Base-by-base conservation (phyloP, 2,329 filamentous ascomycete genomes). In the Ophiostoma sp. region DNA sequence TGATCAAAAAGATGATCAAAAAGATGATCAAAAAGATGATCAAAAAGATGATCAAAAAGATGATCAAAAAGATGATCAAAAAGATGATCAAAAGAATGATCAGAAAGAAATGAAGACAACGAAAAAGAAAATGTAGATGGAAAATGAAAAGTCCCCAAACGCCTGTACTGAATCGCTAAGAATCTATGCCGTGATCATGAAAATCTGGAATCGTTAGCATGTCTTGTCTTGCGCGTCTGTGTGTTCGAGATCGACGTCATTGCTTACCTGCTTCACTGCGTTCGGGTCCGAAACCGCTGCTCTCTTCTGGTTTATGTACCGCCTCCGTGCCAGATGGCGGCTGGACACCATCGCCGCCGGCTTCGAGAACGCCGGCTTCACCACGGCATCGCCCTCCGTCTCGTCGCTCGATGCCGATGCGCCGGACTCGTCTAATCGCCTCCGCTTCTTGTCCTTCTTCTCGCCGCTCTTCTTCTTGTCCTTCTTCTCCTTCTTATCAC, bases 261-360 rank as follows among this genome's bases (percentile, higher is more conserved):
- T 12, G 44, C 81, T 77, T 80, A 93, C 91, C 87, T 97, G 93
- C 77, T 93, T 94, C 75, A 98, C 79, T 14, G 93, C 91, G 75
- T 89, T 87, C 65, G 88, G 84, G 77, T 97, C 91, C 80, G 92
- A 85, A 69, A 93, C 85, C 2, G 93, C 93, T 80, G 89, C 86
- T 74, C 87, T 88, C 82, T 98, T 98, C 74, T 95, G 91, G 68
- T 89, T 89, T 74, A 98, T 97, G 77, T 93, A 92, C 70, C 92
- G 85, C 73, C 91, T 87, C 71, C 94, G 83, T 64, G 93, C 87
- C 67, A 90, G 85, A 76, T 93, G 91, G 72, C 92, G 85, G 65
- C 84, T 87, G 40, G 84, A 81, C 70, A 83, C 36, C 12, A 64
- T 41, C 14, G 68, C 65, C 16, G 74, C 66, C 16, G 72, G 69